Evolutionary conservation across 306 rosid species (phyloP), one percentile per base, ranked within the genome.

Genomic region (Begonia peltatifolia): DNA sequence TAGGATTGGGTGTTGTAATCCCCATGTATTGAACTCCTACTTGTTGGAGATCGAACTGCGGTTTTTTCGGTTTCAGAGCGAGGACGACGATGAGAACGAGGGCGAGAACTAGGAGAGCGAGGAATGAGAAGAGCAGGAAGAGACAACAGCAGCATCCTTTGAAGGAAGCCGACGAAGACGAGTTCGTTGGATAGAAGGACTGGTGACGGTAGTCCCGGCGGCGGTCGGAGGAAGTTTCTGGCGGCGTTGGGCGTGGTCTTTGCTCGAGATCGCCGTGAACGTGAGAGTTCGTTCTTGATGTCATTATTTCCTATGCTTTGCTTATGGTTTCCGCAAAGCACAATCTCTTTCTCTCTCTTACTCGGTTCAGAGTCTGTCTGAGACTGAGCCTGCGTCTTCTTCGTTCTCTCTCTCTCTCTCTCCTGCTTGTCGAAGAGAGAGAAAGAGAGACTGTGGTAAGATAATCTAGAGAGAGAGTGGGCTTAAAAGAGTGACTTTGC

Each of bases 61-160:
- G 97, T 69, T 90, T 90, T 54, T 85, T 90, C 3, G 97, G 97
- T 13, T 80, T 85, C 9, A 90, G 73, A 12, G 95, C 97, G 10
- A 90, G 85, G 68, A 90, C 20, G 55, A 90, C 62, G 58, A 90
- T 67, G 10, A 90, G 90, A 8, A 77, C 71, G 42, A 85, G 49
- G 13, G 97, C 94, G 10, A 90, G 61, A 9, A 66, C 67, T 6
- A 89, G 63, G 42, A 89, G 97, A 6, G 90, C 90, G 0, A 89
- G 62, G 73, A 89, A 85, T 35, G 87, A 80, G 65, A 89, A 67
- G 46, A 90, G 85, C 1, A 90, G 80, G 77, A 81, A 85, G 56
- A 90, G 94, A 46, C 97, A 90, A 59, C 97, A 90, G 47, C 97
- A 90, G 22, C 97, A 90, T 1, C 97, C 97, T 68, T 70, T 75